Evolutionary conservation across 2,329 filamentous ascomycete species (phyloP), one percentile per base, ranked within the genome.

Genomic region (Arthrocladium fulminans): DNA sequence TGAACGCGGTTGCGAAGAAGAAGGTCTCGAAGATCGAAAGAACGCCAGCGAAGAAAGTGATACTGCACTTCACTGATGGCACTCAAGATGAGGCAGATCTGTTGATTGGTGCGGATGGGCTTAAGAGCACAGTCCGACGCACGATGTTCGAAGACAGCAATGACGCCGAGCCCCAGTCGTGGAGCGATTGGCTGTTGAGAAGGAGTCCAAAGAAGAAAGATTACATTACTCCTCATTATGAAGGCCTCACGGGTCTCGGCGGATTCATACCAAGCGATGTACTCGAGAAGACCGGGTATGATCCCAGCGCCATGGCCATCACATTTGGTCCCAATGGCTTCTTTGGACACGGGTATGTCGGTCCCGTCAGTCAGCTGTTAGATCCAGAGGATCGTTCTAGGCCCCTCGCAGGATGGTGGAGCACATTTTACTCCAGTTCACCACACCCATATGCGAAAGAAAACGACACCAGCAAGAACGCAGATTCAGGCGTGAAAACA

Each of bases 311-410:
- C 1, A 70, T 73, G 64, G 64, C 63, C 32, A 62, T 74, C 38
- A 60, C 67, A 0, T 73, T 73, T 48, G 71, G 73, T 1, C 62
- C 67, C 1, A 72, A 72, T 45, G 73, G 73, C 0, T 75, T 74
- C 55, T 75, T 75, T 52, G 73, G 73, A 1, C 75, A 74, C 55
- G 66, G 67, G 22, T 68, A 65, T 43, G 56, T 62, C 27, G 50
- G 61, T 34, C 46, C 59, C 17, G 52, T 63, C 50, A 58, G 60
- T 9, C 46, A 58, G 22, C 23, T 46, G 49, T 20, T 25, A 15
- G 3, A 61, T 12, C 58, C 59, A 2, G 51, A 56, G 8, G 19
- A 7, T 64, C 62, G 2, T 63, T 7, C 27, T 13, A 13, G 65
- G 2, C 53, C 63, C 13, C 54, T 57, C 8, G 51, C 70, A 2